Base-by-base conservation (phyloP, 805 yeast species). In the Candida oleophila region DNA sequence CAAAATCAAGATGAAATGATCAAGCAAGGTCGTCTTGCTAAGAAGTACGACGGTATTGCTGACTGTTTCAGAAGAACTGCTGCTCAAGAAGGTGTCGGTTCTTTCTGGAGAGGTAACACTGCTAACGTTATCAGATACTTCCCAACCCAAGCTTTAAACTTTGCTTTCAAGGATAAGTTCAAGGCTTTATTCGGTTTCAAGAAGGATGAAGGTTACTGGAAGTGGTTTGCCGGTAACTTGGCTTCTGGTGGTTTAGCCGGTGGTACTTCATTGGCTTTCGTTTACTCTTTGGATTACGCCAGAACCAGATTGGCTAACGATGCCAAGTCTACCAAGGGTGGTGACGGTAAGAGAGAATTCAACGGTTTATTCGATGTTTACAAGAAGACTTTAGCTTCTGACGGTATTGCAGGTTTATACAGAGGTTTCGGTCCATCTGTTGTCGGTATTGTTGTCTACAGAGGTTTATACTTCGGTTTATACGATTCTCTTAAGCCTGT, bases 61-160 rank as follows among this genome's bases (percentile, higher is more conserved):
- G 97, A 90, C 69, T 89, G 96, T 80, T 90, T 91, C 95, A 82
- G 71, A 66, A 87, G 97, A 83, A 91, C 97, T 61, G 86, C 91
- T 57, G 86, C 87, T 62, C 89, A 86, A 61, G 97, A 90, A 81
- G 97, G 97, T 84, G 66, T 87, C 55, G 80, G 76, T 59, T 77
- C 97, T 55, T 89, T 90, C 92, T 90, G 97, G 97, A 87, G 97
- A 87, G 97, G 97, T 83, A 90, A 90, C 91, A 91, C 97, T 59
- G 97, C 97, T 67, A 90, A 90, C 78, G 97, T 90, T 72, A 85
- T 90, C 80, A 88, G 97, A 82, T 90, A 91, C 85, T 90, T 90
- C 96, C 97, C 97, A 76, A 91, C 97, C 74, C 97, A 90, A 80
- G 97, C 97, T 65, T 83, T 90, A 71, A 90, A 90, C 87, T 91